Evolutionary conservation across 2,329 filamentous ascomycete genomes (phyloP).

Genomic region (Neoascochyta sp.): DNA sequence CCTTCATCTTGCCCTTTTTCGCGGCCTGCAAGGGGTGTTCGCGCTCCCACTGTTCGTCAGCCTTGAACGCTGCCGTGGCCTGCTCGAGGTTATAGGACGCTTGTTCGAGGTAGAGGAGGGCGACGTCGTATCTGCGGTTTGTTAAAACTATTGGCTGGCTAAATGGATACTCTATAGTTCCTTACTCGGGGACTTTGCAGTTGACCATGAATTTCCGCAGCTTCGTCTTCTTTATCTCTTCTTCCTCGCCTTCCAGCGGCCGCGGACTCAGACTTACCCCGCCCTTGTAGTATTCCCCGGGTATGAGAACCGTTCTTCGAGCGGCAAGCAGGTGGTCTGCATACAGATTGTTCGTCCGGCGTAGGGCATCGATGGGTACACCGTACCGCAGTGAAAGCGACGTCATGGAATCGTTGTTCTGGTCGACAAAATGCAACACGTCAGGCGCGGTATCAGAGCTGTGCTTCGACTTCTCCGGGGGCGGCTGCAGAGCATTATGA

Average conservation of each 20-base stretch:
- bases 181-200: constrained; percentile 72
- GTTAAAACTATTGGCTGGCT: no score
- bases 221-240: constrained; percentile 66
- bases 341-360: constrained; percentile 65
- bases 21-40: constrained; percentile 57
- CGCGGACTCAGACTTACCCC: constrained; percentile 65
- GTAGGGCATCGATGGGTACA: constrained; percentile 61
- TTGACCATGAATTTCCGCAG: constrained; percentile 74
- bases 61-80: constrained; percentile 62
- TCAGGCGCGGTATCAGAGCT: constrained; percentile 51
- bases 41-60: constrained; percentile 73
- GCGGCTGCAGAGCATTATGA: constrained; percentile 24
- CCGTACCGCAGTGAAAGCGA: constrained; percentile 69
- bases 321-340: constrained; percentile 68
- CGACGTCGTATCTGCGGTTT: constrained; percentile 59
- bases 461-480: constrained; percentile 28
- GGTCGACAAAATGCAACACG: constrained; percentile 70
- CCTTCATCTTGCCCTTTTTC: constrained; percentile 44
- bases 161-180: no score
- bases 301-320: constrained; percentile 67
- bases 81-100: constrained; percentile 61
- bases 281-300: constrained; percentile 64
- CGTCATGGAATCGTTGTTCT: constrained; percentile 62
- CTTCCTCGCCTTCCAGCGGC: constrained; percentile 70
- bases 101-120: constrained; percentile 70